Evolutionary conservation across 176 grass and related monocot species (phyloP).

Genomic region (Thinopyrum elongatum): DNA sequence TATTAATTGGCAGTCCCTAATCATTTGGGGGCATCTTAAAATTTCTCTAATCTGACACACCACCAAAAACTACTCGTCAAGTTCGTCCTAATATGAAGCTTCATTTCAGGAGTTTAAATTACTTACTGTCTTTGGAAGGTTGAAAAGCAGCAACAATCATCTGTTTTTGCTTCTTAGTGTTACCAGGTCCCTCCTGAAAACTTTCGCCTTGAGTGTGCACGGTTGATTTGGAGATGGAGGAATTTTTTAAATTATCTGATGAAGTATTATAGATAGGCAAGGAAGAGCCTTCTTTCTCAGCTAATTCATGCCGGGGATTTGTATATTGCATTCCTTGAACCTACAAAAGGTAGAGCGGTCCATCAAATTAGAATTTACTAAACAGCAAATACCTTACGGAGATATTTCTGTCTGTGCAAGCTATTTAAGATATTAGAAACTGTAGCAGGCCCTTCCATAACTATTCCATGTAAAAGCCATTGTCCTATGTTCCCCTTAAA

Average conservation of each 20-base stretch:
- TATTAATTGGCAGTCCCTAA: neutral
- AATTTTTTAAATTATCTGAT: constrained; percentile 20
- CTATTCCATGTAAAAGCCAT: neutral
- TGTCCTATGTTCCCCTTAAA: neutral
- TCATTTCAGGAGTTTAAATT: constrained; percentile 27
- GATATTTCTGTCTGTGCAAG: neutral
- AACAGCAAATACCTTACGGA: constrained; percentile 20
- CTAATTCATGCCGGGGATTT: constrained; percentile 59
- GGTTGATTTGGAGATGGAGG: constrained; percentile 40
- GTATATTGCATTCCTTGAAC: constrained; percentile 46
- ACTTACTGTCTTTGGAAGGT: constrained; percentile 60
- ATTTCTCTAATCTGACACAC: neutral
- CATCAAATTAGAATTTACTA: constrained; percentile 30
- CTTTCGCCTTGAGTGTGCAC: constrained; percentile 50
- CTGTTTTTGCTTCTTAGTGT: constrained; percentile 74
- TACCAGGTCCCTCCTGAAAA: constrained; percentile 56
- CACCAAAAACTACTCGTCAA: neutral
- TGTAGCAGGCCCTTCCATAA: neutral
- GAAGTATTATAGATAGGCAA: constrained; percentile 57
- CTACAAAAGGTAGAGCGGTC: constrained; percentile 42
- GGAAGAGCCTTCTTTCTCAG: constrained; percentile 50
- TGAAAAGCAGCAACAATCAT: constrained; percentile 61
- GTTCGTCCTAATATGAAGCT: neutral
- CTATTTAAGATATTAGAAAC: constrained; percentile 6
- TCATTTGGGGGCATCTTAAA: neutral